Percentiles rank a stretch among this genome's conserved stretches.
These are phyloP conservation scores for Venustampulla echinocandica DNA, from an alignment of 495 filamentous ascomycete genomes.

Conservation along the genomic window DNA sequence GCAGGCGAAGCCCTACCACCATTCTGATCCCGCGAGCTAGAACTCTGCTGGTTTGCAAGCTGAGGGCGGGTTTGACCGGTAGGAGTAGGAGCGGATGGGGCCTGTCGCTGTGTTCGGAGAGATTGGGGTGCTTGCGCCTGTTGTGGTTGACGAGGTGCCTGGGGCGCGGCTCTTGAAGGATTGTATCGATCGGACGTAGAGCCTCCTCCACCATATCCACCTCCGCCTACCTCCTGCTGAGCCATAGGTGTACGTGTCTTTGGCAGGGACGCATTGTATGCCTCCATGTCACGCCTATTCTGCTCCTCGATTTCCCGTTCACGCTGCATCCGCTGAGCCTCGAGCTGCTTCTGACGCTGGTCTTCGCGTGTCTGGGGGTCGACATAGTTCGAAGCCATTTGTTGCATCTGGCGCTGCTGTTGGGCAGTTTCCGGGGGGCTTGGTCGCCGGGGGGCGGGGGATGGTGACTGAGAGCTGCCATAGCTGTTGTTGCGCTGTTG, in stretches of 20 bases:
- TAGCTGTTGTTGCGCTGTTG: conserved; percentile 42
- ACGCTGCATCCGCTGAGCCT: conserved; percentile 35
- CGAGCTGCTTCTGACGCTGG: conserved; percentile 26
- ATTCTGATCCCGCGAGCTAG: conserved; percentile 15
- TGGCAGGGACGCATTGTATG: conserved; percentile 79
- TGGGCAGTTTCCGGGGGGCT: conserved; percentile 33
- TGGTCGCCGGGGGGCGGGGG: conserved; percentile 31
- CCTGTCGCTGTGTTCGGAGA: conserved; percentile 45
- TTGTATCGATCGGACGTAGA: conserved; percentile 65
- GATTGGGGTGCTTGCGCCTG: conserved; percentile 26
- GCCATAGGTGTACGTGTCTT: conserved; percentile 65
- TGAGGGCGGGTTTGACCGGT: conserved; percentile 24
- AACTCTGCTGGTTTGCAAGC: conserved; percentile 33
- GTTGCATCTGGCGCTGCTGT: conserved; percentile 38
- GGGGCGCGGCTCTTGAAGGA: conserved; percentile 60
- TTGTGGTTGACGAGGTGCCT: conserved; percentile 46
- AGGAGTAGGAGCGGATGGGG: conserved; percentile 40
- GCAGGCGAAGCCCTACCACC: conserved; percentile 8
- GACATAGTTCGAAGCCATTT: conserved; percentile 35
- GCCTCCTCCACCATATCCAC: conserved; percentile 31
- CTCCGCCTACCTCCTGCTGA: conserved; percentile 79
- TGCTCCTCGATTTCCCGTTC: conserved; percentile 59
- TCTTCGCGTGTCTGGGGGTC: conserved; percentile 31
- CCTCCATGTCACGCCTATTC: conserved; percentile 64
- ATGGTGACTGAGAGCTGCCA: conserved; percentile 22